Conservation (phyloP, 345 rosid species). For the Lenwebbia sp. region DNA sequence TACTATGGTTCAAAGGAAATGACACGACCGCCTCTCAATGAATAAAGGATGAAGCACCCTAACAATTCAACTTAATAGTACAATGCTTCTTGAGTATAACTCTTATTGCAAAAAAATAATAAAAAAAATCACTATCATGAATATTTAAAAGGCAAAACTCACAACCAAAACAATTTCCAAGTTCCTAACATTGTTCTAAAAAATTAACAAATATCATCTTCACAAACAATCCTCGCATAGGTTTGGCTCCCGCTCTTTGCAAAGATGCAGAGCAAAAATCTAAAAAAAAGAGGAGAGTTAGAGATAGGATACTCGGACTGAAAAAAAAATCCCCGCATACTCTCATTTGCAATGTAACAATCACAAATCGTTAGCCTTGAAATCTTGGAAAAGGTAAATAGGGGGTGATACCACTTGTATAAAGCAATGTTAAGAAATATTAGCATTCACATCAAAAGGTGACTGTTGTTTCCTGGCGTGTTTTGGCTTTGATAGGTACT, state of each 20-base stretch:
- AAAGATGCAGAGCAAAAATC: neutral
- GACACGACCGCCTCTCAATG: neutral
- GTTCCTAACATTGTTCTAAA: neutral
- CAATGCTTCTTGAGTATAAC: fast-evolving
- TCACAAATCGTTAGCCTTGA: too few relatives aligned
- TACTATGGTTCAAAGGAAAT: neutral
- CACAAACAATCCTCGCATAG: neutral
- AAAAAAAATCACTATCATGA: neutral
- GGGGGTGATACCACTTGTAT: too few relatives aligned
- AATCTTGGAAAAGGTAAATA: too few relatives aligned
- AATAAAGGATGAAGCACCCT: neutral
- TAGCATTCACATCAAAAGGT: too few relatives aligned
- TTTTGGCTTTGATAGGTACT: constrained; percentile 8
- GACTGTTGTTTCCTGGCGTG: constrained; percentile 12
- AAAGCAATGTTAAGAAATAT: too few relatives aligned
- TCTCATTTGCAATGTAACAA: too few relatives aligned
- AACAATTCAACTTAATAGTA: neutral
- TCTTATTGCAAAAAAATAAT: neutral
- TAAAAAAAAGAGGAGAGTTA: neutral
- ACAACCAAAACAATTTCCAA: neutral
- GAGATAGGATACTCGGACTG: neutral
- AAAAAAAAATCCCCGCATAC: neutral
- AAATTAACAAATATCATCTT: neutral
- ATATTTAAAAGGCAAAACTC: neutral
- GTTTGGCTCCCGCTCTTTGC: fast-evolving